A percentile compares a stretch with the other conserved stretches of the same genome.
These are phyloP conservation scores for Mimosa bimucronata DNA, from an alignment of 306 rosid species.

Conservation along the genomic window DNA sequence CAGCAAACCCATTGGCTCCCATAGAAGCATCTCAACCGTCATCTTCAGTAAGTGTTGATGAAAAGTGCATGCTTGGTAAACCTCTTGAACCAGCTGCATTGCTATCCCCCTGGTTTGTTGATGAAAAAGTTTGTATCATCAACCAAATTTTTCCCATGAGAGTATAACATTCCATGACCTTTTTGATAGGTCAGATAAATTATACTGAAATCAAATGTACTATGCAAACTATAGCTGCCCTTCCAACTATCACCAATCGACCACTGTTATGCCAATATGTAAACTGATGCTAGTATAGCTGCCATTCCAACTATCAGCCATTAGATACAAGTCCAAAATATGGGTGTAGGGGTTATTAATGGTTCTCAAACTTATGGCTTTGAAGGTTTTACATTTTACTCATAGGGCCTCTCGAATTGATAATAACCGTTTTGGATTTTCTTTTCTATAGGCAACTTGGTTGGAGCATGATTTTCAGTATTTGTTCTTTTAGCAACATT, in stretches of 20 bases:
- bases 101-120: constrained; percentile 72
- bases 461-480: constrained; percentile 15
- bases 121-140: constrained; percentile 98
- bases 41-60: constrained; percentile 59
- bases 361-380: constrained; percentile 10
- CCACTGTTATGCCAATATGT: constrained; percentile 73
- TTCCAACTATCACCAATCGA: constrained; percentile 97
- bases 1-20: neutral
- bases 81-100: constrained; percentile 60
- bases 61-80: constrained; percentile 59
- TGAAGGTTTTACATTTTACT: constrained; percentile 15
- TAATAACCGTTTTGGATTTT: constrained; percentile 17
- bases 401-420: neutral
- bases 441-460: neutral
- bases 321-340: no score
- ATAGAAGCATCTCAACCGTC: constrained; percentile 40
- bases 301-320: constrained; percentile 95
- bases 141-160: constrained; percentile 98
- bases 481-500: constrained; percentile 34
- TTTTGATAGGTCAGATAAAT: constrained; percentile 84
- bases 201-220: constrained; percentile 94
- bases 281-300: constrained; percentile 90
- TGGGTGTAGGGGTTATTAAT: neutral
- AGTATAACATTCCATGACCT: constrained; percentile 90
- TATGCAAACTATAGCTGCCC: constrained; percentile 93